phyloP scores from a whole-genome alignment of 2,329 filamentous ascomycete genomes.

The Aspergillus sp. region DNA sequence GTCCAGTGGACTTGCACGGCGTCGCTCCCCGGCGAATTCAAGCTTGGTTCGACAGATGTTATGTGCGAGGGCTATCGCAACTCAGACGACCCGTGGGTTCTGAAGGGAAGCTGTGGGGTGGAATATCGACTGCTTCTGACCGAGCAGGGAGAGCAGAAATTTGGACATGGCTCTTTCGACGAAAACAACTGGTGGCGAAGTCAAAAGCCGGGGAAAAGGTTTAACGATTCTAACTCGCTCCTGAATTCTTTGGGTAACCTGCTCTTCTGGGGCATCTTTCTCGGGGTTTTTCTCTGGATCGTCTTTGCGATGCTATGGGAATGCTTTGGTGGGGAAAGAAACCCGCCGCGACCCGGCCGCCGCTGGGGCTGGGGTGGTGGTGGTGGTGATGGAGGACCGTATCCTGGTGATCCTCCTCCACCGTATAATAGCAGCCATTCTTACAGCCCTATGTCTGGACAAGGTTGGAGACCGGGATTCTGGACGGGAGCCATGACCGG shows the following conservation, averaged over 20 bases:
- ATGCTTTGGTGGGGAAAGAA: constrained; percentile 24
- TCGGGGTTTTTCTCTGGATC: constrained; percentile 29
- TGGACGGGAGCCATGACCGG: constrained; percentile 48
- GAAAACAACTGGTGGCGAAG: constrained; percentile 1
- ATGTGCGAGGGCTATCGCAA: constrained; percentile 84
- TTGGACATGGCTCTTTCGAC: constrained; percentile 46
- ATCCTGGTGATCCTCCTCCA: constrained; percentile 12
- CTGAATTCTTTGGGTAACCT: constrained; percentile 21
- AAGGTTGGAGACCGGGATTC: constrained; percentile 48
- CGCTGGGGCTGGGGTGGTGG: constrained; percentile 33
- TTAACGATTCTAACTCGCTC: constrained; percentile 1
- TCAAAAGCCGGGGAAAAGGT: neutral
- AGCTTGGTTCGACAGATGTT: constrained; percentile 83
- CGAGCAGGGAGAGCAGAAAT: constrained; percentile 69
- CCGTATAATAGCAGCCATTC: constrained; percentile 3
- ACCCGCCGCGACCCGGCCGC: constrained; percentile 33
- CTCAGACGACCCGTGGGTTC: constrained; percentile 76
- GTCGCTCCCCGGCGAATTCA: constrained; percentile 61
- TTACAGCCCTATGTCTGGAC: constrained; percentile 10
- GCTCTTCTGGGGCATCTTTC: constrained; percentile 36
- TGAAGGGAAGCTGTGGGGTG: constrained; percentile 89
- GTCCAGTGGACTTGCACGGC: constrained; percentile 90
- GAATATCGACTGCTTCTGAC: constrained; percentile 83
- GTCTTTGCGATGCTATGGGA: constrained; percentile 24
- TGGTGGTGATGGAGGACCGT: constrained; percentile 27